Evolutionary conservation across 805 yeast genomes (phyloP).

Genomic region (Monosporozyma unispora): DNA sequence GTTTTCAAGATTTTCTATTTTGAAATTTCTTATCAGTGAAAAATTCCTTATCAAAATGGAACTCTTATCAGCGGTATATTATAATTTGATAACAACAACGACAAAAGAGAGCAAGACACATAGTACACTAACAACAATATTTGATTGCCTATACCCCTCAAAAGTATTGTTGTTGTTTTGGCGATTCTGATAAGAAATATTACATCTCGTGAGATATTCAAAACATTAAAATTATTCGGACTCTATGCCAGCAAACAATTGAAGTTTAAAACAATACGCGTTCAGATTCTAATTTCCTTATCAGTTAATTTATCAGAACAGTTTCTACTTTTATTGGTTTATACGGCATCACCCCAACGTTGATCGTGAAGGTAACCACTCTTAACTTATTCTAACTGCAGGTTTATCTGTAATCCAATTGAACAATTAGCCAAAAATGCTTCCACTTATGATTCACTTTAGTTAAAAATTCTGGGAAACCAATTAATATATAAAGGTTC

Average conservation of each 20-base stretch:
- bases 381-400: not conserved
- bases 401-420: not conserved
- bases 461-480: not conserved
- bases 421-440: not conserved
- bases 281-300: not conserved
- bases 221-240: not conserved
- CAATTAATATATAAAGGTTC: not conserved
- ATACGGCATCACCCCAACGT: not conserved
- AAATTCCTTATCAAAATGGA: not conserved
- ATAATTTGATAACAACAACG: not conserved
- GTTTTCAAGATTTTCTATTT: not conserved
- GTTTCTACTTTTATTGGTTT: not conserved
- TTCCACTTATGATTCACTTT: not conserved
- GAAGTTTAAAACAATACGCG: not conserved
- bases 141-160: not conserved
- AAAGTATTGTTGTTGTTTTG: not conserved
- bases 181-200: not conserved
- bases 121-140: not conserved
- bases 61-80: not conserved
- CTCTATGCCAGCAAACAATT: not conserved
- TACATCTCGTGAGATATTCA: not conserved
- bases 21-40: not conserved
- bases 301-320: not conserved
- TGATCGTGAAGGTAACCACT: not conserved
- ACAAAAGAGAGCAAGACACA: too few relatives aligned